Conservation (phyloP, 108 stramenopile species). For the Fistulifera solaris region DNA sequence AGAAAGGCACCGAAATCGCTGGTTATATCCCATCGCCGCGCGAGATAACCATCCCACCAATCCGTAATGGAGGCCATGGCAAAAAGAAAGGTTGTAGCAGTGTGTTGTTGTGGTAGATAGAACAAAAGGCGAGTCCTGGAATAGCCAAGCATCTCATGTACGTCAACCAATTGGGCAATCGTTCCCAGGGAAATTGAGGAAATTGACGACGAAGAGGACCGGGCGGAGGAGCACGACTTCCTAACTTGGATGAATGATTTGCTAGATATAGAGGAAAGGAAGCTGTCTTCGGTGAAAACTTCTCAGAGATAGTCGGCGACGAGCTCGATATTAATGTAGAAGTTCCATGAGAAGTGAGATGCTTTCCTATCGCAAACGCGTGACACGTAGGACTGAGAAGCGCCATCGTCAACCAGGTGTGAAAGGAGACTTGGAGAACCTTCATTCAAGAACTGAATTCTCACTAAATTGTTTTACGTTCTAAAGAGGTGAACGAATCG, state of each 20-base stretch:
- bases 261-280: too few relatives aligned
- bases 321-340: too few relatives aligned
- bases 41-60: conserved; percentile 90
- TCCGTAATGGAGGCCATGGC: conserved; percentile 76
- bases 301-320: too few relatives aligned
- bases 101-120: conserved; percentile 27
- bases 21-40: conserved; percentile 68
- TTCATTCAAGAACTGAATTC: too few relatives aligned
- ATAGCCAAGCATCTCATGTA: conserved; percentile 68
- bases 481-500: too few relatives aligned
- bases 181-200: conserved; percentile 57
- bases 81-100: conserved; percentile 37
- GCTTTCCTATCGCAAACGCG: too few relatives aligned
- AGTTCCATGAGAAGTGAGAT: too few relatives aligned
- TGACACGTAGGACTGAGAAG: too few relatives aligned
- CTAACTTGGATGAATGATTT: not conserved
- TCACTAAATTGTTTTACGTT: too few relatives aligned
- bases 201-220: conserved; percentile 49
- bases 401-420: too few relatives aligned
- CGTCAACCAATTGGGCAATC: conserved; percentile 64
- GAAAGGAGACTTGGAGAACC: too few relatives aligned
- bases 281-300: too few relatives aligned
- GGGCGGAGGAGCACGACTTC: conserved; percentile 21
- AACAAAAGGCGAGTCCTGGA: conserved; percentile 47
- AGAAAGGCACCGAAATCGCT: conserved; percentile 90